These are phyloP conservation scores for Kockovaella imperatae DNA, from an alignment of 768 basidiomycete genomes.

Conservation along the genomic window DNA sequence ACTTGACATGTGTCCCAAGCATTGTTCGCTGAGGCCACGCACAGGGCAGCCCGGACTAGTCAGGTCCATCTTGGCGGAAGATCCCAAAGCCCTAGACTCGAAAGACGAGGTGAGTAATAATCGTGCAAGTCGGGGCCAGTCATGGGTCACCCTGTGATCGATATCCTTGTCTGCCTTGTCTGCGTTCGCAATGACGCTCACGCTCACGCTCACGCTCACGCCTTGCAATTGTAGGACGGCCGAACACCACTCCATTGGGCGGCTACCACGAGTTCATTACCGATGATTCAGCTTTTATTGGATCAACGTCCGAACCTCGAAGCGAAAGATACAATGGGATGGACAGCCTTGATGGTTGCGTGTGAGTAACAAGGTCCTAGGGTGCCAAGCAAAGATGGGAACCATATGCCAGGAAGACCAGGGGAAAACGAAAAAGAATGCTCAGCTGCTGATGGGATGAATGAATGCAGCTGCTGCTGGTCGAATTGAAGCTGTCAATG, in stretches of 20 bases:
- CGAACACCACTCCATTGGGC: conserved; percentile 46
- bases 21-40: neutral
- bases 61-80: conserved; percentile 33
- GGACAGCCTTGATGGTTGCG: conserved; percentile 45
- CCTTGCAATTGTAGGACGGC: conserved; percentile 33
- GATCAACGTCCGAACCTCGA: conserved; percentile 38
- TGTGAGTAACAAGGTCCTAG: conserved; percentile 23
- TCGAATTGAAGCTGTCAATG: conserved; percentile 37
- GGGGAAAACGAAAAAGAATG: neutral
- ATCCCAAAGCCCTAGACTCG: conserved; percentile 35
- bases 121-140: too few relatives aligned
- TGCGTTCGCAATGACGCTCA: too few relatives aligned
- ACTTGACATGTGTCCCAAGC: neutral
- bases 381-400: neutral
- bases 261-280: conserved; percentile 30
- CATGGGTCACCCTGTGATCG: too few relatives aligned
- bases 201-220: neutral
- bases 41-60: conserved; percentile 43
- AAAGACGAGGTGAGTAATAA: conserved; percentile 43
- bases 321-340: conserved; percentile 37
- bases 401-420: neutral
- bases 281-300: conserved; percentile 37
- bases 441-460: too few relatives aligned
- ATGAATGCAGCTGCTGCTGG: conserved; percentile 35
- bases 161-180: too few relatives aligned